A percentile compares a stretch with the other conserved stretches of the same genome.
phyloP scores from a whole-genome alignment of 768 basidiomycete genomes.

The Strobilomyces confusus region DNA sequence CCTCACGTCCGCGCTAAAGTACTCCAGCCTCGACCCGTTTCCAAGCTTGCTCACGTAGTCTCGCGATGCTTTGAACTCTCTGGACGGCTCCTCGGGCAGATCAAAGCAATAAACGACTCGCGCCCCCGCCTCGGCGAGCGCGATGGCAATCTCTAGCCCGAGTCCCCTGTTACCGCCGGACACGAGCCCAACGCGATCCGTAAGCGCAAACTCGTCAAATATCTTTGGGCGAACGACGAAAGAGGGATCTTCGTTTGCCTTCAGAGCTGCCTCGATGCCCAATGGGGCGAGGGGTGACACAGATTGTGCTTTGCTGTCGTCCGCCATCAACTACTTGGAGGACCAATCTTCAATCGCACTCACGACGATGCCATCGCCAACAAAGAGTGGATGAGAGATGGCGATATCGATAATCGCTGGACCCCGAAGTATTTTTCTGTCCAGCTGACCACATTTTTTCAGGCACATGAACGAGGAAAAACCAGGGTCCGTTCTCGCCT shows the following conservation, averaged over 20 bases:
- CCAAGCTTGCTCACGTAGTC: slow-evolving; percentile 49
- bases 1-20: slow-evolving; percentile 61
- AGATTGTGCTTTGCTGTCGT: slow-evolving; percentile 33
- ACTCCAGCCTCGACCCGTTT: slow-evolving; percentile 48
- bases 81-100: slow-evolving; percentile 50
- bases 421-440: background rate
- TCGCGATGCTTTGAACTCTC: slow-evolving; percentile 51
- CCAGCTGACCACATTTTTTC: background rate
- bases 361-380: slow-evolving; percentile 11
- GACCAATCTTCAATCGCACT: background rate
- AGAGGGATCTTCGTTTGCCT: slow-evolving; percentile 35
- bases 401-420: slow-evolving; percentile 2
- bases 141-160: slow-evolving; percentile 81
- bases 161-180: slow-evolving; percentile 66
- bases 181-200: slow-evolving; percentile 55
- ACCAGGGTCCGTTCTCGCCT: background rate
- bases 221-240: slow-evolving; percentile 44
- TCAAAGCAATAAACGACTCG: slow-evolving; percentile 68
- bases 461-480: background rate
- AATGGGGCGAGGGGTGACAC: slow-evolving; percentile 56
- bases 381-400: background rate
- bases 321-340: background rate
- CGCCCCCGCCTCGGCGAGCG: slow-evolving; percentile 69
- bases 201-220: slow-evolving; percentile 55
- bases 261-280: slow-evolving; percentile 57